Base-by-base conservation (phyloP, 805 yeast species). In the Nakazawaea ernobii region DNA sequence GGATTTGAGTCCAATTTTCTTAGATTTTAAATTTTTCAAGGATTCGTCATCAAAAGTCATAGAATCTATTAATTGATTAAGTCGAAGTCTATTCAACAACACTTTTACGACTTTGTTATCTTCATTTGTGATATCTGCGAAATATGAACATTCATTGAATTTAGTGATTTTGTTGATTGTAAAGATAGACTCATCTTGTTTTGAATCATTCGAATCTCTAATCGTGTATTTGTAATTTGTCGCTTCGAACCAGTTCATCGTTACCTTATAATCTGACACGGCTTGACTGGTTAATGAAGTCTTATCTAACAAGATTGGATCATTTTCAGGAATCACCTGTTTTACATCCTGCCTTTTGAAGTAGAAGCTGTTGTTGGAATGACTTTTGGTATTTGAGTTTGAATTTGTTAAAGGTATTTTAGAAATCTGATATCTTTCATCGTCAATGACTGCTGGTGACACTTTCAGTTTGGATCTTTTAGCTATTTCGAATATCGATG, bases 181-280 rank as follows among this genome's bases (percentile, higher is more conserved):
- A 15, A 8, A 26, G 5, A 13, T 6, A 4, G 28, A 8, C 3
- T 14, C 13, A 17, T 32, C 15, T 15, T 15, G 13, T 32, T 24
- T 14, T 15, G 3, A 17, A 20, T 30, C n/a, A 9, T n/a, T 13
- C 6, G 8, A 20, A 20, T 20, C 14, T 35, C 27, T 29, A 39
- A 32, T 20, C 20, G 39, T n/a, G 24, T 44, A 44, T 15, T 44
- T 24, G 27, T 38, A 44, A 38, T 44, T 39, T 3, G 38, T 38
- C 8, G 42, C 42, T 32, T 44, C 47, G 20, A 38, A 44, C 47
- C 47, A 44, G 32, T 38, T 44, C 4, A 17, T 3, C 9, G 29
- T 20, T 32, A 32, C 24, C 39, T 17, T 37, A 11, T 38, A 40
- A 6, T 29, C 36, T 2, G 11, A 6, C 13, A 44, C 7, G 9